phyloP scores from a whole-genome alignment of 371 early-diverging fungal genomes.

The Mucor piriformis region DNA sequence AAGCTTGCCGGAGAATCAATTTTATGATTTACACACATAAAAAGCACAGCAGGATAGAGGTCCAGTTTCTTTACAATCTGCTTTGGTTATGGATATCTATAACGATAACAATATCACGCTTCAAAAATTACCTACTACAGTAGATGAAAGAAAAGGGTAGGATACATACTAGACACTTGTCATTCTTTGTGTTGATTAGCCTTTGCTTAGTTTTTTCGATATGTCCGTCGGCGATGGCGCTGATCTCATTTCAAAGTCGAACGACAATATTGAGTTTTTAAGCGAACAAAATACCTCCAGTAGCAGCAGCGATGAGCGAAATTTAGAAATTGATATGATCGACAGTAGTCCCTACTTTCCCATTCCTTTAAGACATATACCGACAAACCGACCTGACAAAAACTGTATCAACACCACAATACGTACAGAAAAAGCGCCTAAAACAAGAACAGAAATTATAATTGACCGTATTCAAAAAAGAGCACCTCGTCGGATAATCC shows the following conservation, averaged over 20 bases:
- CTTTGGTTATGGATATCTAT: neutral
- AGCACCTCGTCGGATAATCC: conserved; percentile 51
- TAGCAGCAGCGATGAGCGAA: neutral
- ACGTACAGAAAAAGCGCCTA: neutral
- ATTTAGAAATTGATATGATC: too few relatives aligned
- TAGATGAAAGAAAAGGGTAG: conserved; percentile 9
- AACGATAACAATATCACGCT: neutral
- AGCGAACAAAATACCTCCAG: neutral
- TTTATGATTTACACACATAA: too few relatives aligned
- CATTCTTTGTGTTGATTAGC: neutral
- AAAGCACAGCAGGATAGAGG: too few relatives aligned
- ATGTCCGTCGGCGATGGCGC: neutral
- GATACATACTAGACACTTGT: neutral
- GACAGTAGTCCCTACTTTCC: neutral
- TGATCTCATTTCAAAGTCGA: neutral
- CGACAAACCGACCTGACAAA: neutral
- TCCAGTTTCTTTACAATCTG: neutral
- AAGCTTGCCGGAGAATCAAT: too few relatives aligned
- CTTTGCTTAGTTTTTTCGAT: conserved; percentile 5
- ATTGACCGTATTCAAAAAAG: conserved; percentile 23
- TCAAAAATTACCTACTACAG: neutral
- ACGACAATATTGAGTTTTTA: neutral
- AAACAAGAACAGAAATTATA: conserved; percentile 7
- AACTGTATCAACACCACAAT: neutral
- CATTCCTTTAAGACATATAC: neutral